These are phyloP conservation scores for Tulasnella calospora DNA, from an alignment of 768 basidiomycete genomes.

Conservation along the genomic window DNA sequence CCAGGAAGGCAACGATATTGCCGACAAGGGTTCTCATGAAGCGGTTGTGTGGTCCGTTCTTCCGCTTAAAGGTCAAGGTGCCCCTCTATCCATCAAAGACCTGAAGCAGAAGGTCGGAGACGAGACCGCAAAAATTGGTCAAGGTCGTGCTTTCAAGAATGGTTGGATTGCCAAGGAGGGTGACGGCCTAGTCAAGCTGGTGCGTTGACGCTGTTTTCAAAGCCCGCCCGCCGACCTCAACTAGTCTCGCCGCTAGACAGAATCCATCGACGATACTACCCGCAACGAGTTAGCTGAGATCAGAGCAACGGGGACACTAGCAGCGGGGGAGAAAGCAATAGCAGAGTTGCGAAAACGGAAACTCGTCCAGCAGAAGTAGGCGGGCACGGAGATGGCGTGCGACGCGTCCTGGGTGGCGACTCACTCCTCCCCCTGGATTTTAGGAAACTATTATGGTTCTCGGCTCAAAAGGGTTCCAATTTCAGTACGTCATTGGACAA, in stretches of 20 bases:
- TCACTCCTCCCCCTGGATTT: background rate
- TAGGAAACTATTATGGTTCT: constrained; percentile 96
- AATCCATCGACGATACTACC: constrained; percentile 67
- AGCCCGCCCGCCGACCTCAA: background rate
- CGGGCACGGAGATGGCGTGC: background rate
- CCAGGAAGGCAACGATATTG: constrained; percentile 75
- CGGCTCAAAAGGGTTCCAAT: constrained; percentile 72
- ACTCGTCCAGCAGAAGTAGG: constrained; percentile 74
- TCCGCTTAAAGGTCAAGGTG: constrained; percentile 62
- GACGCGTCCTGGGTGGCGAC: background rate
- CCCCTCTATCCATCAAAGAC: constrained; percentile 59
- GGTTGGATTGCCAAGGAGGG: constrained; percentile 95
- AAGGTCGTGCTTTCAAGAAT: constrained; percentile 93
- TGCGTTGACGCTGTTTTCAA: constrained; percentile 42
- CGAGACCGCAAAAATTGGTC: constrained; percentile 87
- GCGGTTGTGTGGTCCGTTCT: constrained; percentile 87
- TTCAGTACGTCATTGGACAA: constrained; percentile 91
- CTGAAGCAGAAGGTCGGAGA: constrained; percentile 76
- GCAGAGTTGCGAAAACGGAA: constrained; percentile 90
- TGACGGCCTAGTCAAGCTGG: constrained; percentile 77
- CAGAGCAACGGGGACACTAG: constrained; percentile 62
- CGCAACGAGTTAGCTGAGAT: constrained; percentile 70
- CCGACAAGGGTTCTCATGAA: constrained; percentile 84
- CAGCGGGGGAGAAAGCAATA: constrained; percentile 71
- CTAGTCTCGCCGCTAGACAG: constrained; percentile 42